Base-by-base conservation (phyloP, 2,329 filamentous ascomycete species). In the Xylaria sp. region DNA sequence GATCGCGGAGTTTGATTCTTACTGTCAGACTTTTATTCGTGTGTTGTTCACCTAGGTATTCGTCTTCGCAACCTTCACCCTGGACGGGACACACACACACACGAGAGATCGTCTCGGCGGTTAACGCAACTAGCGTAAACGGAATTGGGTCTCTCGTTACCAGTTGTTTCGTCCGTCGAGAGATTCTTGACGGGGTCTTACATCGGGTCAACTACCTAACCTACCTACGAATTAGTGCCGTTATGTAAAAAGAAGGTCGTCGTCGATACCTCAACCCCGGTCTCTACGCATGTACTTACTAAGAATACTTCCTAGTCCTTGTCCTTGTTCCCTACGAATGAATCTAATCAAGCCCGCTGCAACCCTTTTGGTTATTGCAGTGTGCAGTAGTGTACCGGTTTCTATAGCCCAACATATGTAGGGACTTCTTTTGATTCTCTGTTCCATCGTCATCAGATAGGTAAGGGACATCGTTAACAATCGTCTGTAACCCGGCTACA, bases 161-260 rank as follows among this genome's bases (percentile, higher is more conserved):
- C 42, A 46, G 13, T 46, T 62, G 63, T 60, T 30, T 64, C 67
- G 57, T 58, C 59, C 59, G 59, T 52, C 55, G 55, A 59, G 60
- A 65, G 16, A 60, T 64, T 63, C 65, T 57, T 65, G 62, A 70
- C 70, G 69, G 69, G 69, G 72, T 71, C 70, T 70, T 67, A 68
- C 70, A 72, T 30, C 23, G 23, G 23, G 23, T 30, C 23, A 30
- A 30, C 23, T 30, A 30, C 23, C 4, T 30, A 30, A 30, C 23
- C 5, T 4, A 30, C 23, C 5, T 4, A 30, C 23, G 4, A 30
- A 30, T 5, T 4, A 30, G 23, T 4, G 23, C 23, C 23, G 23
- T 30, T 72, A 23, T 48, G 16, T 18, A 42, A 42, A 6, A 9
- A 13, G 1, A 30, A 4, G 1, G 23, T 30, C 23, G 23, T 30